Evolutionary conservation across 306 rosid species (phyloP), one percentile per base, ranked within the genome.

Genomic region (Prunus mira): DNA sequence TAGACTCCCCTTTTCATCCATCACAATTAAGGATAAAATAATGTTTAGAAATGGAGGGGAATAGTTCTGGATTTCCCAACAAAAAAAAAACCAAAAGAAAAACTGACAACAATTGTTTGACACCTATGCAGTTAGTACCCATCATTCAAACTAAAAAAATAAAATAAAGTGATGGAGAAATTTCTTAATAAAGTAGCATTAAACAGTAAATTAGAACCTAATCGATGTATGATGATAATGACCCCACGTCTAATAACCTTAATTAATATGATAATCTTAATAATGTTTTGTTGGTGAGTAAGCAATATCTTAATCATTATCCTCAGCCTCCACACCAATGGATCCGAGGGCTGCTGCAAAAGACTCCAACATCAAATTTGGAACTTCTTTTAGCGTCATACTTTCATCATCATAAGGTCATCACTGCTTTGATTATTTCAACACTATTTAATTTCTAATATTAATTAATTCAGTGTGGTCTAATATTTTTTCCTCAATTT

Each of bases 371-470:
- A 34, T 72, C 24, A 22, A 71, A n/a, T 54, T 34, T 22, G 3
- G 19, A 41, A 58, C 67, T 18, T 45, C 24, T 66, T 20, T 20
- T 0, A 17, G 64, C 71, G 65, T 80, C 83, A 80, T 67, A 3
- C 18, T 58, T 32, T 46, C 63, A 50, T 80, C 79, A 74, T 11
- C 43, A 0, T 62, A 12, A 41, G 56, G 77, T 78, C 82, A 78
- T 71, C 66, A 18, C 15, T 22, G 17, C 2, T 9, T 50, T 22
- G 8, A 20, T 46, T 13, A 32, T 41, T 27, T n/a, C 45, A 46
- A 19, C 2, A 18, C 47, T 1, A 25, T 12, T 14, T 27, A 6
- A 46, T n/a, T 12, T 25, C 18, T 27, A 25, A 47, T 7, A 22
- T 34, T 0, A 51, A 51, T 47, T 47, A 11, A 10, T 11, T 47